Conservation (phyloP, 441 rosid genomes). For the Cnidoscolus chayamansa region DNA sequence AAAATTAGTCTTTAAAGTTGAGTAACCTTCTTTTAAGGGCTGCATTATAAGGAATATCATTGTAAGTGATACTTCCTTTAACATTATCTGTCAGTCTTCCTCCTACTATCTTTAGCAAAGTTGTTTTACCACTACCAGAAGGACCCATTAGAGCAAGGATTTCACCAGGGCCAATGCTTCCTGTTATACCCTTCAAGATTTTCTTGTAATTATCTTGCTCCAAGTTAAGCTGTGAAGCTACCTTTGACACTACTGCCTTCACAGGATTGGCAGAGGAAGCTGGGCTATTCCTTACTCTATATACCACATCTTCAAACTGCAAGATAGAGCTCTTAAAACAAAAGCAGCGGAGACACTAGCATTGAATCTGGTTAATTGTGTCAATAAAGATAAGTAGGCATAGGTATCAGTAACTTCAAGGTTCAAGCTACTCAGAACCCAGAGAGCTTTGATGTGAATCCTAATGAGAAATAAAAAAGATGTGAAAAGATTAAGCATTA, state of each 20-base stretch:
- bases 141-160: slow-evolving; percentile 97
- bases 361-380: background rate
- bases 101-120: slow-evolving; percentile 77
- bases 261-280: slow-evolving; percentile 53
- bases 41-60: slow-evolving; percentile 67
- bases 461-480: background rate
- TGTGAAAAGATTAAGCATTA: slow-evolving; percentile 17
- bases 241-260: slow-evolving; percentile 65
- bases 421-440: background rate
- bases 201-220: slow-evolving; percentile 68
- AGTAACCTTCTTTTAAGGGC: slow-evolving; percentile 74
- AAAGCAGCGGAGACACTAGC: background rate
- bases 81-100: slow-evolving; percentile 75
- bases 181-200: slow-evolving; percentile 84
- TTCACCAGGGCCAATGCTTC: slow-evolving; percentile 88
- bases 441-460: too few species aligned
- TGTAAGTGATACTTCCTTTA: slow-evolving; percentile 67
- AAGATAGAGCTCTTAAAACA: background rate
- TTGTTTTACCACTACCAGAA: slow-evolving; percentile 97
- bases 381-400: background rate
- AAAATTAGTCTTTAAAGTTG: background rate
- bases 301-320: slow-evolving; percentile 91
- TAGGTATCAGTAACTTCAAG: background rate
- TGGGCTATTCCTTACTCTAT: slow-evolving; percentile 50
- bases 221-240: slow-evolving; percentile 45